Base-by-base conservation (phyloP, 2,329 filamentous ascomycete genomes). In the Coniochaeta ligniaria region DNA sequence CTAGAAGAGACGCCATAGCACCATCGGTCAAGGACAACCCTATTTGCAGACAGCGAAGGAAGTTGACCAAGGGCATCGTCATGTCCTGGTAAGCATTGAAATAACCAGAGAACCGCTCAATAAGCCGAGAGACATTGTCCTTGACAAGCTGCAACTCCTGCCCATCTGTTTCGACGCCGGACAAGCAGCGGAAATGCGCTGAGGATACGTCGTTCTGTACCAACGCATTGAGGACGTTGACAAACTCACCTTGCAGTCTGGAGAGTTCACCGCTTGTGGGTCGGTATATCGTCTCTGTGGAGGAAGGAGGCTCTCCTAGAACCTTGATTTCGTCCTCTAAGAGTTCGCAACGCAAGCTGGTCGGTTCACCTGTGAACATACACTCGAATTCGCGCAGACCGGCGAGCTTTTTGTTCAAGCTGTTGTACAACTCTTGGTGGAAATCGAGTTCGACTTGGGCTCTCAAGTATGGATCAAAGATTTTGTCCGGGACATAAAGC, bases 61-160 rank as follows among this genome's bases (percentile, higher is more conserved):
- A 89, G 59, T 89, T 91, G 52, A 92, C 80, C 12, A 92, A 82
- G 4, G 92, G 93, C 52, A 84, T 80, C 0, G 89, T 90, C 66
- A 98, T 84, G 69, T 99, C 95, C 63, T 92, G 90, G 68, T 97
- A 98, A 16, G 86, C 86, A 43, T 86, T 83, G 69, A 92, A 96
- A 38, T 86, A 81, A 33, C 83, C 79, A 1, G 80, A 82, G 8
- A 99, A 80, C 52, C 93, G 84, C 59, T 82, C 78, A 57, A 90
- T 84, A 43, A 96, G 84, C 63, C 90, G 85, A 7, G 78, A 75
- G n/a, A 95, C 76, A 60, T 83, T 85, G 62, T 80, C 77, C 59
- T 77, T 78, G 17, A 85, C 73, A 1, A 85, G 75, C 31, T 79
- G 72, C 59, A 85, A 67, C 54, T 82, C 78, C 64, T 80, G 74